phyloP scores from a whole-genome alignment of 768 basidiomycete genomes.

The Termitomyces sp. region DNA sequence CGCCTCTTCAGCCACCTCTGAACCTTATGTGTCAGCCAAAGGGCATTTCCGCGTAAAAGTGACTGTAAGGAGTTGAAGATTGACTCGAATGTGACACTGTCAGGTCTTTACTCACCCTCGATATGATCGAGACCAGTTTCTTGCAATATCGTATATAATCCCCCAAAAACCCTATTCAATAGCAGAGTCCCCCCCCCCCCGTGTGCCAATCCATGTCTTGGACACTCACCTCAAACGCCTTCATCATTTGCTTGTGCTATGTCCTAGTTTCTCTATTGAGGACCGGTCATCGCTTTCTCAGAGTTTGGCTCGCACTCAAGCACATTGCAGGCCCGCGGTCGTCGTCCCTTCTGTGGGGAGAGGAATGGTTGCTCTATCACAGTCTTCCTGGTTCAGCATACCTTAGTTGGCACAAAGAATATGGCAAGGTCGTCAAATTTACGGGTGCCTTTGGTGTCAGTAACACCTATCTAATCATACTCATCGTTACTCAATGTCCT shows the following conservation, averaged over 20 bases:
- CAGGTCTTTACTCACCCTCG: neutral
- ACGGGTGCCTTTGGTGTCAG: constrained; percentile 47
- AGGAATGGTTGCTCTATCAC: constrained; percentile 53
- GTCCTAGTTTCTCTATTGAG: constrained; percentile 24
- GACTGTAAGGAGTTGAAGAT: neutral
- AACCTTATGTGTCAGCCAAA: neutral
- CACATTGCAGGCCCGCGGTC: constrained; percentile 47
- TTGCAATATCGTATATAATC: constrained; percentile 11
- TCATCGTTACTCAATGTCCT: constrained; percentile 2
- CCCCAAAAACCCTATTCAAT: neutral
- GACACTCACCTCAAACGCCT: constrained; percentile 19
- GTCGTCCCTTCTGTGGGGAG: constrained; percentile 53
- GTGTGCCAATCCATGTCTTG: constrained; percentile 16
- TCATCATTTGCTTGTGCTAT: constrained; percentile 22
- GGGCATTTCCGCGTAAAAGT: neutral
- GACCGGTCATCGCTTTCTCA: constrained; percentile 27
- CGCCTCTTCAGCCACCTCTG: neutral
- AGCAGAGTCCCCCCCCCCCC: constrained; percentile 4
- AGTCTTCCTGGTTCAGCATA: constrained; percentile 48
- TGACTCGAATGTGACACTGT: neutral
- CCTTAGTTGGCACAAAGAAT: constrained; percentile 44
- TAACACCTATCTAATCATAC: neutral
- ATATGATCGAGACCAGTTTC: constrained; percentile 12
- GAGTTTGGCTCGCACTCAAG: constrained; percentile 26
- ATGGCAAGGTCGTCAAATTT: constrained; percentile 50